A percentile compares a stretch with the other conserved stretches of the same genome.
Conservation (phyloP, 2,329 filamentous ascomycete genomes). For the Epichloe scottii region DNA sequence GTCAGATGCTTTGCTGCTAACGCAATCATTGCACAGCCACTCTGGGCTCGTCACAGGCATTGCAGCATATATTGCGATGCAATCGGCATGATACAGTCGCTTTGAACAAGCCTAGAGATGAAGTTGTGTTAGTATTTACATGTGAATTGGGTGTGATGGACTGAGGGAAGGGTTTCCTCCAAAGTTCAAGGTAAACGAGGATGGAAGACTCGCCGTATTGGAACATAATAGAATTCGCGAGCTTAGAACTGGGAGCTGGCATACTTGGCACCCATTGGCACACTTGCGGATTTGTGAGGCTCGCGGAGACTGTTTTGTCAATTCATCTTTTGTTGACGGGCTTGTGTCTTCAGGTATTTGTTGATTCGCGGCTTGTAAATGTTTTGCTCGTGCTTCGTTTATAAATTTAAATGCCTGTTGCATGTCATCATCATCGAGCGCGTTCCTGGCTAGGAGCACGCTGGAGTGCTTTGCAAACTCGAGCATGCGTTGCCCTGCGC, state of each 20-base stretch:
- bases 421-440: constrained; percentile 32
- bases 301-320: constrained; percentile 17
- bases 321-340: neutral
- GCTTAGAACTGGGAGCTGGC: constrained; percentile 34
- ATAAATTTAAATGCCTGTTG: constrained; percentile 29
- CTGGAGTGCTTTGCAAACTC: constrained; percentile 44
- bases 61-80: constrained; percentile 25
- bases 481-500: constrained; percentile 31
- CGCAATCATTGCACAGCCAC: constrained; percentile 35
- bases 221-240: constrained; percentile 36
- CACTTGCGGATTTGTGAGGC: constrained; percentile 28
- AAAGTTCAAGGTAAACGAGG: neutral
- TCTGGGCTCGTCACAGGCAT: constrained; percentile 22
- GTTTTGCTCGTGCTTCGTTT: constrained; percentile 26
- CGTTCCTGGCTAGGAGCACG: constrained; percentile 36
- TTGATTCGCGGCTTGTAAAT: neutral
- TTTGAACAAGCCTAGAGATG: constrained; percentile 26
- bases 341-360: neutral
- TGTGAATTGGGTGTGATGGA: neutral
- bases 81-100: constrained; percentile 37
- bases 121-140: neutral
- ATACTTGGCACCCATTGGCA: constrained; percentile 33
- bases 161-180: neutral
- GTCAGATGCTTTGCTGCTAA: constrained; percentile 10
- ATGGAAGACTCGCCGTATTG: constrained; percentile 30